Base-by-base conservation (phyloP, 768 basidiomycete species). In the Pleurotus sapidus region DNA sequence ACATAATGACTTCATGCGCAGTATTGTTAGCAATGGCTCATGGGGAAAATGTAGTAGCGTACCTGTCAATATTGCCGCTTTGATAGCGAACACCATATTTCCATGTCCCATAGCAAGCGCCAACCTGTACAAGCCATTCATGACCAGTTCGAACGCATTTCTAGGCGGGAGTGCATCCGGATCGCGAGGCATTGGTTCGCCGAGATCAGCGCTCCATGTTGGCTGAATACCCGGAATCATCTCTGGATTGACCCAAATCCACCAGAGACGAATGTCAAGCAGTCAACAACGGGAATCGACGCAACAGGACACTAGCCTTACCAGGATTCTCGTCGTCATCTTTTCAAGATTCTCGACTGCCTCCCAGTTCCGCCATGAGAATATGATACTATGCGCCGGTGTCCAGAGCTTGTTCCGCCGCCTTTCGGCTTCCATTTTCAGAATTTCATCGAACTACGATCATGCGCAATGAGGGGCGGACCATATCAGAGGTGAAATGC, bases 241-340 rank as follows among this genome's bases (percentile, higher is more conserved):
- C 58, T 79, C 77, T 79, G 39, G 38, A 34, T 34, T 3, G 30
- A 9, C 30, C 4, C 30, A 0, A 34, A 34, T 34, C 11, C 18
- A 46, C 45, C 37, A 46, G 50, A 17, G 7, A 18, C 3, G 14
- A 45, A 27, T 42, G 15, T 48, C 37, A 2, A 3, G 2, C 46
- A 3, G 30, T 8, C 24, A n/a, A 50, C 9, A 18, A 37, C n/a
- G 18, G 4, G 42, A 45, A 45, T 40, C 34, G 45, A n/a, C 15
- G 7, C 12, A 4, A 55, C 1, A 11, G 45, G 45, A 45, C 39
- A 37, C 1, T n/a, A 43, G 18, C 63, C 59, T 63, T 60, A 71
- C 89, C 84, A 72, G 89, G 89, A 71, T 92, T 80, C 64, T 91
- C 89, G 54, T 91, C 89, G 17, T 86, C 86, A 5, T 77, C 74